Evolutionary conservation across 768 basidiomycete species (phyloP), one percentile per base, ranked within the genome.

Genomic region (Calvatia gigantea): DNA sequence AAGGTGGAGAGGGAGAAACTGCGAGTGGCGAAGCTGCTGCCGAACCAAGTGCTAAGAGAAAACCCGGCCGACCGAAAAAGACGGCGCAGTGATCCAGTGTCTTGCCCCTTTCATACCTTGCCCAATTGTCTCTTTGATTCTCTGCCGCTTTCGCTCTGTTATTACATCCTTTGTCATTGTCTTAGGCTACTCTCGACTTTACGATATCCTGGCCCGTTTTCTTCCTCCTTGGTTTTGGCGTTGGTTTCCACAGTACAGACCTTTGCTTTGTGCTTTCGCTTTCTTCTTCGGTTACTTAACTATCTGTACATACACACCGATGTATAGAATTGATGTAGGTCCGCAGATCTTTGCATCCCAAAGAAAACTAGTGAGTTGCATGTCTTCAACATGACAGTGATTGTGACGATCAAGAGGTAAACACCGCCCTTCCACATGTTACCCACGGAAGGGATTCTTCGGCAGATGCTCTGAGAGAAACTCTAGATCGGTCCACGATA

Each of bases 1-100:
- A 78, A 38, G 73, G 69, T 17, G 67, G 74, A 49, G 67, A 70
- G 0, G 61, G 67, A 58, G 46, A 61, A 46, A 45, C 42, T 17
- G 51, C 45, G 38, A 62, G 57, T 53, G 76, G 69, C 45, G 72
- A 75, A 25, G 61, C 57, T 52, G 73, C 66, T 35, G 70, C 72
- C 56, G 85, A 86, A 64, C 61, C 83, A 57, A 73, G 72, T 63
- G 62, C 69, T 54, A 84, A 83, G 78, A 87, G 79, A 80, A 89
- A 85, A 73, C 77, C 88, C 59, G 87, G 87, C 51, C 79, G 88
- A 64, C 89, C 87, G 63, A 81, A 85, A 70, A 80, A 80, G 75
- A 78, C 79, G 64, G 53, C 70, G 31, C 54, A 60, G 46, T 67
- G 35, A 61, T 59, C 57, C 39, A 51, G 51, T 41, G 28, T 33